Evolutionary conservation across 495 filamentous ascomycete species (phyloP).

Genomic region (Neurospora pannonica): DNA sequence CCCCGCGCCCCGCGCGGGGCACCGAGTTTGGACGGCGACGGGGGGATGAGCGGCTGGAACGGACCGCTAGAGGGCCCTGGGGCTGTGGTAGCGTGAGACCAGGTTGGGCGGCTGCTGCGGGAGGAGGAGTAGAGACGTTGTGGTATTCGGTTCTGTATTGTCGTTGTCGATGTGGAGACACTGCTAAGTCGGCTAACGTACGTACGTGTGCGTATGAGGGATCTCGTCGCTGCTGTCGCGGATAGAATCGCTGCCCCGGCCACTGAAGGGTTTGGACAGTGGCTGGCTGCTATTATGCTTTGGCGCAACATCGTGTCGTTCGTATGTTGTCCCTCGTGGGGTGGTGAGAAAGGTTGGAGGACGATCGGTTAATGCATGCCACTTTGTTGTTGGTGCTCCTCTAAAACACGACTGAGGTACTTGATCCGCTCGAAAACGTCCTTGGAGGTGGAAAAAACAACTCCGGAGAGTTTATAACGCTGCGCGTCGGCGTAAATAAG

Average conservation of each 20-base stretch:
- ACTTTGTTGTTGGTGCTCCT: not conserved
- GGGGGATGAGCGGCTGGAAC: constrained; percentile 70
- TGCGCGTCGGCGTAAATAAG: not conserved
- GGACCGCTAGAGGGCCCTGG: constrained; percentile 7
- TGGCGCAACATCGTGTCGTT: not conserved
- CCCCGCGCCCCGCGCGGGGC: constrained; percentile 48
- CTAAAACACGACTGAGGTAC: not conserved
- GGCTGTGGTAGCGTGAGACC: not conserved
- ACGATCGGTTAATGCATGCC: not conserved
- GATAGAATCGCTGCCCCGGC: not conserved
- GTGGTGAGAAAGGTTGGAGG: not conserved
- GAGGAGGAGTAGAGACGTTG: not conserved
- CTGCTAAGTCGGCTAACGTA: not conserved
- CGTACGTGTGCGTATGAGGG: not conserved
- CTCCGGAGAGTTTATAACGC: not conserved
- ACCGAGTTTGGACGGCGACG: constrained; percentile 69
- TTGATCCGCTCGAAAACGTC: not conserved
- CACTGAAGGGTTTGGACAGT: not conserved
- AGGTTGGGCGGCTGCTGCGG: constrained; percentile 5
- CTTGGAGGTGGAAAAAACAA: not conserved
- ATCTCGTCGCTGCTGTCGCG: not conserved
- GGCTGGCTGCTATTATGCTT: not conserved
- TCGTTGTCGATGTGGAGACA: not conserved
- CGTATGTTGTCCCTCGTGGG: not conserved
- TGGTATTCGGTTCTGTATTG: not conserved